Evolutionary conservation across 2,329 filamentous ascomycete genomes (phyloP), one percentile per base, ranked within the genome.

Genomic region (Whalleya microplaca): DNA sequence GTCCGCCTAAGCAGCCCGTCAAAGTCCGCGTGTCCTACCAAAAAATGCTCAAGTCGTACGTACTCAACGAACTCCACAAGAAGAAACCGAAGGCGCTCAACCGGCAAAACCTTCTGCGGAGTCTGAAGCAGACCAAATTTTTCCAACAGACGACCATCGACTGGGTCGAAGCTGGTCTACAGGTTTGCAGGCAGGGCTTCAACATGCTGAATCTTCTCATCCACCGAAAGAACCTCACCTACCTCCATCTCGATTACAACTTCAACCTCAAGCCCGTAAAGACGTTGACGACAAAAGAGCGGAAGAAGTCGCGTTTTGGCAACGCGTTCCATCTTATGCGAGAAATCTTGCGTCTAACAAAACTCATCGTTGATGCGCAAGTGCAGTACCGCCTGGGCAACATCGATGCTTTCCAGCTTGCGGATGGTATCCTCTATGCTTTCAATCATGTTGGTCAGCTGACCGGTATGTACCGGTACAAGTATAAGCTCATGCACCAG

Each of bases 401-500:
- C 69, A 98, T 99, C 62, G 95, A 99, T 74, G 95, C 96, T 40
- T 99, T 99, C 80, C 95, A 99, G 74, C 87, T 99, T 63, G 95
- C 95, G 2, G 95, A 99, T 74, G 95, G 95, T 74, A 99, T 99
- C 55, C 81, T 98, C n/a, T 99, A 99, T 68, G 96, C 95, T 18
- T 99, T 99, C 80, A 99, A 99, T 76, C 95, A 99, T 67, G 95
- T 99, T 55, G 95, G 95, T 60, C 96, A 99, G 75, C 81, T 99
- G 59, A 99, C 95, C 16, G 95, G 95, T 72, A 99, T 99, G 95
- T 99, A 99, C 77, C 90, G 95, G 59, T 99, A 99, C 84, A 99
- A 99, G 82, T 99, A 99, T 81, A 99, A 99, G 82, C 83, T 99
- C 54, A 99, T 99, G 95, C 95, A 99, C 73, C 95, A 99, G 75